Conservation (phyloP, 257 asterid genomes). For the Paraleonurus japonicus region DNA sequence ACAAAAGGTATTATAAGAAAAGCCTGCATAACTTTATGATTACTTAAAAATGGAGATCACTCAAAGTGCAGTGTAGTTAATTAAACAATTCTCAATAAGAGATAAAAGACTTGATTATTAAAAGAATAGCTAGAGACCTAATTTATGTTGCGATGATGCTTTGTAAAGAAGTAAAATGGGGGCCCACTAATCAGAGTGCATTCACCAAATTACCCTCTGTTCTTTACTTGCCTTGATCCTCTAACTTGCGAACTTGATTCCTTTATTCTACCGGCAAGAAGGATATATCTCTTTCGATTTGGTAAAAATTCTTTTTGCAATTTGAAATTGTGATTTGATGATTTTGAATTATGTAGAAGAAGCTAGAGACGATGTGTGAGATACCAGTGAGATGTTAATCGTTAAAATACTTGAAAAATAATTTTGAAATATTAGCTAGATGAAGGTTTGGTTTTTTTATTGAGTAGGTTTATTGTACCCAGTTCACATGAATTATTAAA, state of each 20-base stretch:
- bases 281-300: slow-evolving; percentile 11
- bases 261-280: slow-evolving; percentile 17
- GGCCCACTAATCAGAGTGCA: slow-evolving; percentile 19
- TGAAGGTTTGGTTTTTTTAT: too few relatives aligned
- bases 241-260: slow-evolving; percentile 21
- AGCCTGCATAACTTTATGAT: slow-evolving; percentile 23
- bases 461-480: too few relatives aligned
- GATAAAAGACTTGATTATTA: slow-evolving; percentile 14
- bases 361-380: not conserved
- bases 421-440: too few relatives aligned
- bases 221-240: slow-evolving; percentile 47
- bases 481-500: too few relatives aligned
- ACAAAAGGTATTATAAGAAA: not conserved
- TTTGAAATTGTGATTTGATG: slow-evolving; percentile 9
- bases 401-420: too few relatives aligned
- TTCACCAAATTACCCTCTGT: slow-evolving; percentile 35
- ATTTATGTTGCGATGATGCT: slow-evolving; percentile 31
- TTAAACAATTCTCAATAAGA: not conserved
- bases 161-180: slow-evolving; percentile 36
- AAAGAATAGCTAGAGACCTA: not conserved
- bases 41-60: not conserved
- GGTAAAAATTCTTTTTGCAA: slow-evolving; percentile 20
- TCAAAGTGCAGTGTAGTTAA: slow-evolving; percentile 7
- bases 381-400: not conserved
- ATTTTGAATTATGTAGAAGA: not conserved